phyloP scores from a whole-genome alignment of 306 rosid species.

The Casuarina cunninghamiana region DNA sequence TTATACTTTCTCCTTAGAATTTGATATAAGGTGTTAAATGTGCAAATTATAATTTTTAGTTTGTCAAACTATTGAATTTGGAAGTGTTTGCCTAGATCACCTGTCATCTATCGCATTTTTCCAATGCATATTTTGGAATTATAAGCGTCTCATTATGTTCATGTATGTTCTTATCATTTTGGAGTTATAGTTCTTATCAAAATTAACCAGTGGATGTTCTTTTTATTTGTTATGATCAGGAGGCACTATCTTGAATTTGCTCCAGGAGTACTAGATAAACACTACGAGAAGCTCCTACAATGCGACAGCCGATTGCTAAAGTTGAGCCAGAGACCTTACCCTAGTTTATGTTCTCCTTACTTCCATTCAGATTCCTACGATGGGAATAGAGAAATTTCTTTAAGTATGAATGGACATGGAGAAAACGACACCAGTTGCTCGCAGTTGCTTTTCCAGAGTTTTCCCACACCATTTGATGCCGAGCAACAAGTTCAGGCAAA shows the following conservation, averaged over 20 bases:
- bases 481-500: conserved; percentile 3
- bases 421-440: not conserved
- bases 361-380: conserved; percentile 18
- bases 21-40: not conserved
- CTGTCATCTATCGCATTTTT: not conserved
- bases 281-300: conserved; percentile 30
- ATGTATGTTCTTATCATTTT: not conserved
- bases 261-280: conserved; percentile 33
- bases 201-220: not conserved
- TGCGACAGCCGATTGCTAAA: conserved; percentile 19
- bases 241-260: conserved; percentile 23
- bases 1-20: not conserved
- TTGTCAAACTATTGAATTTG: not conserved
- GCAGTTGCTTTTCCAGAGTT: not conserved
- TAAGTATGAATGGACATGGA: not conserved
- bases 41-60: not conserved
- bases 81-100: not conserved
- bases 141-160: not conserved
- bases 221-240: not conserved
- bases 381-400: not conserved
- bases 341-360: conserved; percentile 17
- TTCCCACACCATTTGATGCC: not conserved
- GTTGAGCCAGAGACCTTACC: conserved; percentile 30
- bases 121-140: not conserved
- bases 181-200: not conserved